Evolutionary conservation across 257 asterid genomes (phyloP).

Genomic region (Solanum paucissectum): DNA sequence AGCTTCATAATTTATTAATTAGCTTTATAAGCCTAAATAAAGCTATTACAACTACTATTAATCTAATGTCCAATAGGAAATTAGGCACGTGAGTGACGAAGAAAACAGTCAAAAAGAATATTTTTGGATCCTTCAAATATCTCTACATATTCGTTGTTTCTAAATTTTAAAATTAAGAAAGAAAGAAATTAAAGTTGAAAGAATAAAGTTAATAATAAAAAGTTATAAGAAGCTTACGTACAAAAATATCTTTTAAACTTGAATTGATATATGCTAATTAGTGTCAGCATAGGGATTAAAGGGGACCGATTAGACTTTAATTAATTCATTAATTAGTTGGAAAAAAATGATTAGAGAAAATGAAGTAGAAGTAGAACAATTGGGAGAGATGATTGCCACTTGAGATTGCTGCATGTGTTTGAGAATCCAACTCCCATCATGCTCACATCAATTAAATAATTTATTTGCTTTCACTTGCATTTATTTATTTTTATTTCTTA

Average conservation of each 20-base stretch:
- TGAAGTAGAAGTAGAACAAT: neutral
- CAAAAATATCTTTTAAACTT: neutral
- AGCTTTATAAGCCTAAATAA: neutral
- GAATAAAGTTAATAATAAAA: neutral
- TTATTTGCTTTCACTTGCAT: neutral
- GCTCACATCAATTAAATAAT: slow-evolving; percentile 11
- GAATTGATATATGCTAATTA: neutral
- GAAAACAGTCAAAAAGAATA: neutral
- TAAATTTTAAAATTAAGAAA: neutral
- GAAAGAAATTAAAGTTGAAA: neutral
- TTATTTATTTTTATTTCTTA: neutral
- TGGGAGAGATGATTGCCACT: slow-evolving; percentile 22
- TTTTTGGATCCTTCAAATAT: neutral
- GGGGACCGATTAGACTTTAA: neutral
- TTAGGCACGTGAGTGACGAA: neutral
- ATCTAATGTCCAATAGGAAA: neutral
- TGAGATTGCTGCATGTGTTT: slow-evolving; percentile 18
- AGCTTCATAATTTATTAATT: neutral
- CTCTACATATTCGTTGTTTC: neutral
- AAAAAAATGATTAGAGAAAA: slow-evolving; percentile 4
- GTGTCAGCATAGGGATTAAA: slow-evolving; percentile 1
- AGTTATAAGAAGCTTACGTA: neutral
- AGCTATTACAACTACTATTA: neutral
- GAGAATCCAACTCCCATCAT: slow-evolving; percentile 25
- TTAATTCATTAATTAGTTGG: neutral